Evolutionary conservation across 2,329 filamentous ascomycete genomes (phyloP).

Genomic region (Ophiostoma perfectum): DNA sequence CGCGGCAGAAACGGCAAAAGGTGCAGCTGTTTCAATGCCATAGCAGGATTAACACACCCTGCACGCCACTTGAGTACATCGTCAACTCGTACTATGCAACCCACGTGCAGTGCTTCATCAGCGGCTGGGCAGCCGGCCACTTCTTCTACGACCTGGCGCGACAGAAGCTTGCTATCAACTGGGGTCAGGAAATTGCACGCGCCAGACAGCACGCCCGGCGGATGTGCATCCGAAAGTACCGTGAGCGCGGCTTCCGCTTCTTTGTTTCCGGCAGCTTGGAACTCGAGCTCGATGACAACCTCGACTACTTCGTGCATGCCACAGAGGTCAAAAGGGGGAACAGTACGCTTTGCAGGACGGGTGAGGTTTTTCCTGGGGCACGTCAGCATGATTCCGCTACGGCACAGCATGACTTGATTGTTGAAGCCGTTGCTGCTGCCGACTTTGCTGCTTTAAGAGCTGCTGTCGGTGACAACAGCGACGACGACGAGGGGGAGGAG

Average conservation of each 20-base stretch:
- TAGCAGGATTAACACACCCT: background rate
- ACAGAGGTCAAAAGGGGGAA: background rate
- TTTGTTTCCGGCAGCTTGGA: background rate
- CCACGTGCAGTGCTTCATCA: slow-evolving; percentile 25
- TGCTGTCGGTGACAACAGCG: no score
- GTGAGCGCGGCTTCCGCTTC: slow-evolving; percentile 20
- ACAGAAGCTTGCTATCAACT: slow-evolving; percentile 4
- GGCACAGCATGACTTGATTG: no score
- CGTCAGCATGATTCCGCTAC: no score
- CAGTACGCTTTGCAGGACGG: no score
- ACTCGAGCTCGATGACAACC: background rate
- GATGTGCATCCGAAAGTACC: slow-evolving; percentile 20
- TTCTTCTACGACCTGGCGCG: slow-evolving; percentile 21
- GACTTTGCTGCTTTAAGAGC: no score
- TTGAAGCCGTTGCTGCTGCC: no score
- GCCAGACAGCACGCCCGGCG: background rate
- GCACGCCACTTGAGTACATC: slow-evolving; percentile 24
- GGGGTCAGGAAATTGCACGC: background rate
- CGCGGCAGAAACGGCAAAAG: slow-evolving; percentile 11
- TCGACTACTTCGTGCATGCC: background rate
- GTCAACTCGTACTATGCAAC: slow-evolving; percentile 22
- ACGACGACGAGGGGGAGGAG: no score
- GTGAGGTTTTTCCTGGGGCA: no score
- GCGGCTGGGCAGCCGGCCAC: slow-evolving; percentile 22
- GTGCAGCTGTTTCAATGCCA: slow-evolving; percentile 26